Evolutionary conservation across 2,329 filamentous ascomycete species (phyloP).

Genomic region (Calonectria leucothoes): DNA sequence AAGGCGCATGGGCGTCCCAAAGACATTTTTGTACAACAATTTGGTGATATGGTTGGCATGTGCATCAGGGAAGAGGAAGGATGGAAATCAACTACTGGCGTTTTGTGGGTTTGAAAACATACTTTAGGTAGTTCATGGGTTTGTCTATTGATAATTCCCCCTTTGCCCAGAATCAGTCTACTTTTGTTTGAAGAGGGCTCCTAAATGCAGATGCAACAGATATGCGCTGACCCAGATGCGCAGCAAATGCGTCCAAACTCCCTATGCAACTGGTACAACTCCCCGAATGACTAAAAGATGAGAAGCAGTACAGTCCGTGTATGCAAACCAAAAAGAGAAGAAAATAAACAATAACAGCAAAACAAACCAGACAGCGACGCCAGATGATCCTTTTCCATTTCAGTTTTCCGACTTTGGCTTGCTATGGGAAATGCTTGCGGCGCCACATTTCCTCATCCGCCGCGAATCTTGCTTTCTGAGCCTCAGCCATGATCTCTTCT

Average conservation of each 20-base stretch:
- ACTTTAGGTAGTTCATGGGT: slow-evolving; percentile 15
- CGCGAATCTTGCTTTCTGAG: slow-evolving; percentile 50
- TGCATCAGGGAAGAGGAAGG: slow-evolving; percentile 4
- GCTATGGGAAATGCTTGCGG: slow-evolving; percentile 55
- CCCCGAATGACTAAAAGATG: slow-evolving; percentile 13
- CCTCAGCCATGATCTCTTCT: slow-evolving; percentile 60
- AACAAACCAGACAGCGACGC: slow-evolving; percentile 6
- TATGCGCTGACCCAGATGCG: slow-evolving; percentile 33
- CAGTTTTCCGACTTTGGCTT: background rate
- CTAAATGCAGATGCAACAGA: slow-evolving; percentile 12
- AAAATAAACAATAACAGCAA: background rate
- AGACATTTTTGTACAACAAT: slow-evolving; percentile 23
- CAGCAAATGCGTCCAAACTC: slow-evolving; percentile 27
- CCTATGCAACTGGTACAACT: slow-evolving; percentile 19
- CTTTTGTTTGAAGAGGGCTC: slow-evolving; percentile 1
- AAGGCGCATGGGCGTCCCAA: slow-evolving; percentile 4
- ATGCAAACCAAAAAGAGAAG: background rate
- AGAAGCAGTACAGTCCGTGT: slow-evolving; percentile 14
- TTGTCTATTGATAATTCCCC: slow-evolving; percentile 23
- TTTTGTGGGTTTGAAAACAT: slow-evolving; percentile 25
- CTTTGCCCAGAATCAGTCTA: background rate
- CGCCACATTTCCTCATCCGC: slow-evolving; percentile 61
- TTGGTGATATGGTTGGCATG: background rate
- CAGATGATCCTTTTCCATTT: background rate
- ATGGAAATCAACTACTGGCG: slow-evolving; percentile 16